These are phyloP conservation scores for Astrephomene gubernaculifera DNA, from an alignment of 139 green algal genomes.

Conservation along the genomic window DNA sequence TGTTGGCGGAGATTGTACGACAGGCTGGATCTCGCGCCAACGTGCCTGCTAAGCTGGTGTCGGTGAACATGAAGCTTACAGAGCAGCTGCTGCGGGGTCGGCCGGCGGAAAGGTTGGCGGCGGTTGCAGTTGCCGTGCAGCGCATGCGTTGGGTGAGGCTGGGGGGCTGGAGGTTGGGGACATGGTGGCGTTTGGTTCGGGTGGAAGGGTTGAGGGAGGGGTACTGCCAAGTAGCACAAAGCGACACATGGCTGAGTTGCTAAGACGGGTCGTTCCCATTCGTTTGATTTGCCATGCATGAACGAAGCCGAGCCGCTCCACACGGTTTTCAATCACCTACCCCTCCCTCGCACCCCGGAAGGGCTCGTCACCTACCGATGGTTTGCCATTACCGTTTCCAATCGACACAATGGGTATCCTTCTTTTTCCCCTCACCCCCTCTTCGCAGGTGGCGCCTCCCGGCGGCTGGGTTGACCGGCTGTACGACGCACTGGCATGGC, in stretches of 20 bases:
- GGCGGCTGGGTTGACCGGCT: slow-evolving; percentile 19
- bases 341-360: no score
- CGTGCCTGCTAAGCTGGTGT: slow-evolving; percentile 9
- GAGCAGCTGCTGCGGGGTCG: slow-evolving; percentile 14
- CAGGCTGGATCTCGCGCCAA: not conserved
- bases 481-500: not conserved
- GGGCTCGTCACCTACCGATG: no score
- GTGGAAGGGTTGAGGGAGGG: no score
- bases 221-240: no score
- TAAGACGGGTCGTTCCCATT: no score
- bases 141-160: slow-evolving; percentile 17
- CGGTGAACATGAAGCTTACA: not conserved
- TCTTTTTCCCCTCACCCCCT: no score
- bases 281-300: no score
- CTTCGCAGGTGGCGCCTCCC: slow-evolving; percentile 3
- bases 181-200: not conserved
- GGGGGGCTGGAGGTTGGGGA: not conserved
- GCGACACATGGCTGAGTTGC: no score
- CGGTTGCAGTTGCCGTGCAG: not conserved
- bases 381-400: no score
- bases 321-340: no score
- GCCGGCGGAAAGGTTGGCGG: slow-evolving; percentile 9
- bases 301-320: no score
- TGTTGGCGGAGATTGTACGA: not conserved
- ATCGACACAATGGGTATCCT: no score